A percentile compares a stretch with the other conserved stretches of the same genome.
phyloP scores from a whole-genome alignment of 345 rosid genomes.

The Aethionema arabicum region DNA sequence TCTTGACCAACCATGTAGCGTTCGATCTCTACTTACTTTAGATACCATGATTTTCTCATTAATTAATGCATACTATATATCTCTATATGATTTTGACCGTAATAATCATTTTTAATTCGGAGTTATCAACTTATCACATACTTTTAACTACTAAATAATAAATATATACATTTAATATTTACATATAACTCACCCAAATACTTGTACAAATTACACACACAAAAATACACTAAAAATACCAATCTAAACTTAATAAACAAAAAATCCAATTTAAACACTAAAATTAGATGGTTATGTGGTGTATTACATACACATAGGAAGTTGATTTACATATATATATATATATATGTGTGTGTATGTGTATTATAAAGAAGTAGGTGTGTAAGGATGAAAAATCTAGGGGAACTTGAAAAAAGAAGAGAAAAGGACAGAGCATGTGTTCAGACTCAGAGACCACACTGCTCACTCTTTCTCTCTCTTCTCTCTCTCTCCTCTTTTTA shows the following conservation, averaged over 20 bases:
- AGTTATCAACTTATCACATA: no score
- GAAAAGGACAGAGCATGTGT: slow-evolving; percentile 44
- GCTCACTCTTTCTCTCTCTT: slow-evolving; percentile 29
- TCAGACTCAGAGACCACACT: slow-evolving; percentile 40
- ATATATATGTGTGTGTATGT: not conserved
- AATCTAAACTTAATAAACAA: no score
- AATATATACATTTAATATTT: no score
- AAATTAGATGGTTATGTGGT: not conserved
- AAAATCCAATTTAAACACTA: not conserved
- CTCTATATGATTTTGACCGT: not conserved
- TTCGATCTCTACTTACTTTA: slow-evolving; percentile 9
- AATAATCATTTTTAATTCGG: no score
- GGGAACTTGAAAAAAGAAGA: slow-evolving; percentile 28
- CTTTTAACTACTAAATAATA: no score
- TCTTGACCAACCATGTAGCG: slow-evolving; percentile 18
- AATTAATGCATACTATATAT: not conserved
- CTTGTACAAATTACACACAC: no score
- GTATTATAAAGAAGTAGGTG: slow-evolving; percentile 27
- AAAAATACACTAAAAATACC: not conserved
- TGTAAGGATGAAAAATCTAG: slow-evolving; percentile 39
- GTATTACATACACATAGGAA: not conserved
- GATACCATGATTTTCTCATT: not conserved
- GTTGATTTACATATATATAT: not conserved
- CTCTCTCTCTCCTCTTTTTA: not conserved
- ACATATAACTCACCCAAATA: no score